phyloP scores from a whole-genome alignment of 2,329 filamentous ascomycete species.

The Calonectria fujianensis region DNA sequence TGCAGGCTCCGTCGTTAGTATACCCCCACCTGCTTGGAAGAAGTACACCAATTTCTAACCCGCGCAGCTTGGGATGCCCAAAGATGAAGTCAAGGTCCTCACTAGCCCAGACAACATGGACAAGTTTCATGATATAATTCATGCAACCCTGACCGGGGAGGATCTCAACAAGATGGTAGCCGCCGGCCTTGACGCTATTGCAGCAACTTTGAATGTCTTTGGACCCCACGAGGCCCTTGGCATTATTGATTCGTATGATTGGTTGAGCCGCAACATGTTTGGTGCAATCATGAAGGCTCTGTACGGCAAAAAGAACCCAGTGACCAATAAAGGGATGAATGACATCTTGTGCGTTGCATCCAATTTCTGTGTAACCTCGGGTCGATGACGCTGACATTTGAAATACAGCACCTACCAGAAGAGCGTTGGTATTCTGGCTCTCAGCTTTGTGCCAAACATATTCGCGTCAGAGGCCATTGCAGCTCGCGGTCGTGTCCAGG shows the following conservation, averaged over 20 bases:
- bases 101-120: constrained; percentile 18
- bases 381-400: not conserved
- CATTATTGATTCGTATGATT: constrained; percentile 60
- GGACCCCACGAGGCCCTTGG: not conserved
- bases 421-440: not conserved
- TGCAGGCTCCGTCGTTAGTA: constrained; percentile 23
- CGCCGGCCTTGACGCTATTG: constrained; percentile 19
- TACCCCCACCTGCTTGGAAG: too few species aligned
- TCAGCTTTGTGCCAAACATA: constrained; percentile 1
- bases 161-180: constrained; percentile 40
- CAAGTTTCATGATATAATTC: constrained; percentile 36
- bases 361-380: not conserved
- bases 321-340: constrained; percentile 21
- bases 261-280: constrained; percentile 62
- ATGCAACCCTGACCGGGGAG: constrained; percentile 39
- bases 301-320: constrained; percentile 67
- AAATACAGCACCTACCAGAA: constrained; percentile 6
- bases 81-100: constrained; percentile 25
- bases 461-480: not conserved
- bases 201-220: constrained; percentile 33
- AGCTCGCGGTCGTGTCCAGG: not conserved
- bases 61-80: constrained; percentile 38
- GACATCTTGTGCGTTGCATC: not conserved
- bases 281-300: constrained; percentile 62
- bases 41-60: not conserved